Percentiles rank a stretch among this genome's conserved stretches.
Evolutionary conservation across 176 grass and related monocot genomes (phyloP).

Genomic region (Lolium multiflorum): DNA sequence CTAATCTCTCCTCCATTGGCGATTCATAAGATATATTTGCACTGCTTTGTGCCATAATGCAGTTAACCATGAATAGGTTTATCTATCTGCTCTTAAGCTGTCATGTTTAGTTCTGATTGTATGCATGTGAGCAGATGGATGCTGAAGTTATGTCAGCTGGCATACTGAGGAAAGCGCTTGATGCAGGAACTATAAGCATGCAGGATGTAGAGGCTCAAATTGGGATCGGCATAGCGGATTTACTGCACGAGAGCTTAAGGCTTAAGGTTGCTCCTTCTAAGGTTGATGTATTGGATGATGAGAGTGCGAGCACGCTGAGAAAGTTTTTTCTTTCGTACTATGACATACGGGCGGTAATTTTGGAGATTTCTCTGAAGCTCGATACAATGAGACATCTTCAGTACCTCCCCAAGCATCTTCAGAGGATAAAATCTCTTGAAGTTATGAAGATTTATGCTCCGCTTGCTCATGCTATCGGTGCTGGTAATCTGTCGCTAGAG

Average conservation of each 20-base stretch:
- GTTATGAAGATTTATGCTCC: conserved; percentile 94
- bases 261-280: conserved; percentile 78
- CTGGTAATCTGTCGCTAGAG: conserved; percentile 75
- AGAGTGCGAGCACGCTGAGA: conserved; percentile 67
- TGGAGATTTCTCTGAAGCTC: conserved; percentile 79
- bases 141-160: conserved; percentile 95
- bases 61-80: neutral
- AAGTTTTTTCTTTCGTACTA: conserved; percentile 88
- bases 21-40: conserved; percentile 26
- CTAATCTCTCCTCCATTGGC: neutral
- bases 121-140: conserved; percentile 72
- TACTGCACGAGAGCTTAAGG: conserved; percentile 83
- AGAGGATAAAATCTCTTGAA: conserved; percentile 78
- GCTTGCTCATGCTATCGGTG: conserved; percentile 88
- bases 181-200: conserved; percentile 73
- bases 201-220: conserved; percentile 75
- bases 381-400: conserved; percentile 86
- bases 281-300: conserved; percentile 76
- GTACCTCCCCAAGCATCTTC: conserved; percentile 73
- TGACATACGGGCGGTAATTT: conserved; percentile 87
- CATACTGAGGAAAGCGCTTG: conserved; percentile 82
- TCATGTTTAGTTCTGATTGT: conserved; percentile 33
- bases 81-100: neutral
- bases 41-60: neutral
- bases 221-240: conserved; percentile 60